Percentiles rank a stretch among this genome's conserved stretches.
These are phyloP conservation scores for Rhizoclosmatium globosum DNA, from an alignment of 192 early-diverging fungal species.

Conservation along the genomic window DNA sequence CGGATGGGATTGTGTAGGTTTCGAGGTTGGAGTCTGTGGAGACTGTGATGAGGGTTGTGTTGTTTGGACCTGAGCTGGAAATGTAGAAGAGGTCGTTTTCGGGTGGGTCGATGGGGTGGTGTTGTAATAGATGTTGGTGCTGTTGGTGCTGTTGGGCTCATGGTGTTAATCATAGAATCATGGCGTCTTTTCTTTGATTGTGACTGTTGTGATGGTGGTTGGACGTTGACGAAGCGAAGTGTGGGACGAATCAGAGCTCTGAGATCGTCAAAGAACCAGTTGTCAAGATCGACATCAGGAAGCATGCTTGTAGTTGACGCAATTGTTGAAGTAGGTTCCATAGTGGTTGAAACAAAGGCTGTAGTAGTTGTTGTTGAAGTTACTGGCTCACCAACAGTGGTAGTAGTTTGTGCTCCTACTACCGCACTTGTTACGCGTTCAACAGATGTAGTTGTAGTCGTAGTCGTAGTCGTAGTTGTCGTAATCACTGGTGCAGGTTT, in stretches of 20 bases:
- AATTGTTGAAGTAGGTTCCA: background rate
- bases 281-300: background rate
- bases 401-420: background rate
- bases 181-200: no score
- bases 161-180: no score
- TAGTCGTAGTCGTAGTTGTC: background rate
- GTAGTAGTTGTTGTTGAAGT: background rate
- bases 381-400: background rate
- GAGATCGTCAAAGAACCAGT: background rate
- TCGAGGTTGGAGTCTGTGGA: background rate
- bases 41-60: background rate
- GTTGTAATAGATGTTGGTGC: background rate
- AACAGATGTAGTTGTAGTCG: background rate
- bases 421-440: background rate
- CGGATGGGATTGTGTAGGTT: background rate
- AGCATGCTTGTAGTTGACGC: background rate
- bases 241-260: no score
- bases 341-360: background rate
- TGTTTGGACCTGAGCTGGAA: background rate
- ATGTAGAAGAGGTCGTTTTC: no score
- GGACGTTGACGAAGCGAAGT: no score
- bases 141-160: background rate
- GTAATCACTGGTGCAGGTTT: background rate
- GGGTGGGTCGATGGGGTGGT: no score
- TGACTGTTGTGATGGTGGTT: no score